Evolutionary conservation across 129 eudicot genomes (phyloP), one percentile per base, ranked within the genome.

Genomic region (Lonicera japonica): DNA sequence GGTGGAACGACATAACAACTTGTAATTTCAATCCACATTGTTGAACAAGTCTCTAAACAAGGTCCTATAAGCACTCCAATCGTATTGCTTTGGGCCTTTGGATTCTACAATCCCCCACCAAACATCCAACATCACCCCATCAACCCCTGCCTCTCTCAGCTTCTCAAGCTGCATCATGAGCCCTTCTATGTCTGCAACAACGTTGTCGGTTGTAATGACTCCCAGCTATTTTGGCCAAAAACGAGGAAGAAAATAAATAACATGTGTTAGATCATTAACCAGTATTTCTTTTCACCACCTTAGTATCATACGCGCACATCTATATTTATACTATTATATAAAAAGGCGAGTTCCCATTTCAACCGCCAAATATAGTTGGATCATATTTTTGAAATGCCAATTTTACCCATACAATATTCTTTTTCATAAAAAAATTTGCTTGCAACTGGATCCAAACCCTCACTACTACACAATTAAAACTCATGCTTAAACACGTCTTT

Each of bases 51-150:
- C n/a, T 70, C 78, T 75, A 64, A 91, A 91, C 72, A 91, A 67
- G 29, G 56, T 53, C 59, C 70, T 70, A 51, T 91, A 91, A 13
- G 95, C 88, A 51, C 80, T 79, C 98, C 98, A 91, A 46, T 87
- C 83, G 36, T 91, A 87, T 45, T 73, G 71, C 62, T 84, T 84
- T 9, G 98, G 90, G 18, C 95, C 98, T 73, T 84, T 78, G 54
- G 90, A 64, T 73, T 91, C 98, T 9, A 84, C 75, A 3, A 91
- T 80, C 15, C 98, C 98, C 98, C 98, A 87, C 98, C 98, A 91
- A 12, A 91, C 98, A 62, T 91, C 98, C 54, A 90, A 83, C 98
- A 91, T 91, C 11, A 91, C 81, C 55, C 98, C 98, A 59, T 91
- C 98, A 17, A 87, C 84, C 1, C 75, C 84, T 1, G 88, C 98